Conservation (phyloP, 2,329 filamentous ascomycete species). For the Cercospora citrullina region DNA sequence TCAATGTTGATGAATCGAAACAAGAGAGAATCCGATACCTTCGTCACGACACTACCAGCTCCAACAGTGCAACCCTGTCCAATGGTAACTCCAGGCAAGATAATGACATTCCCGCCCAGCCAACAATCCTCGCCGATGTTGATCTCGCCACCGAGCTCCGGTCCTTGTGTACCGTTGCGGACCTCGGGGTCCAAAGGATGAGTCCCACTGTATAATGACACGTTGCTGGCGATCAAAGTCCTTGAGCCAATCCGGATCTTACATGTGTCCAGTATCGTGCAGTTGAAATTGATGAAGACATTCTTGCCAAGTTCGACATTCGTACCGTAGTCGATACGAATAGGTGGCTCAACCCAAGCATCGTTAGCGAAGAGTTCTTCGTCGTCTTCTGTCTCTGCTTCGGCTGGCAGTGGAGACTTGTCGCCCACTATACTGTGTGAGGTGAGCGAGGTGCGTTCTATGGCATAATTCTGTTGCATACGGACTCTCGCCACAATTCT, state of each 20-base stretch:
- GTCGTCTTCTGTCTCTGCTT: slow-evolving; percentile 59
- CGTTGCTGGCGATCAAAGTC: slow-evolving; percentile 76
- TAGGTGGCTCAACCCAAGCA: slow-evolving; percentile 68
- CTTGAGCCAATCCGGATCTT: slow-evolving; percentile 72
- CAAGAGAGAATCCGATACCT: slow-evolving; percentile 43
- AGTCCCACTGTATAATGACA: slow-evolving; percentile 70
- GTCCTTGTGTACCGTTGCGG: slow-evolving; percentile 72
- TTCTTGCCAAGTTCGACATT: slow-evolving; percentile 70
- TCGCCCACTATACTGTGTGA: slow-evolving; percentile 61
- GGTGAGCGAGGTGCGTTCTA: not conserved
- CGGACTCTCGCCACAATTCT: slow-evolving; percentile 67
- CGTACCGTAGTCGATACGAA: slow-evolving; percentile 75
- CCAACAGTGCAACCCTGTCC: slow-evolving; percentile 73
- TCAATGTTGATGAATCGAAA: not conserved
- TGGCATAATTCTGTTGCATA: not conserved
- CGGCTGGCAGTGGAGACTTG: slow-evolving; percentile 62
- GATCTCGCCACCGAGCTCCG: slow-evolving; percentile 73
- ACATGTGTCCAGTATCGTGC: slow-evolving; percentile 75
- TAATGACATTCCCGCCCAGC: slow-evolving; percentile 69
- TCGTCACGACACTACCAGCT: slow-evolving; percentile 81
- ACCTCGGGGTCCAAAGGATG: slow-evolving; percentile 76
- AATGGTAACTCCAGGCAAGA: slow-evolving; percentile 76
- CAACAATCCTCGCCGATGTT: slow-evolving; percentile 78
- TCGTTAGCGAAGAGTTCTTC: slow-evolving; percentile 63
- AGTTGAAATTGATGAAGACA: slow-evolving; percentile 75